Conservation (phyloP, 345 rosid genomes). For the Boechera stricta region DNA sequence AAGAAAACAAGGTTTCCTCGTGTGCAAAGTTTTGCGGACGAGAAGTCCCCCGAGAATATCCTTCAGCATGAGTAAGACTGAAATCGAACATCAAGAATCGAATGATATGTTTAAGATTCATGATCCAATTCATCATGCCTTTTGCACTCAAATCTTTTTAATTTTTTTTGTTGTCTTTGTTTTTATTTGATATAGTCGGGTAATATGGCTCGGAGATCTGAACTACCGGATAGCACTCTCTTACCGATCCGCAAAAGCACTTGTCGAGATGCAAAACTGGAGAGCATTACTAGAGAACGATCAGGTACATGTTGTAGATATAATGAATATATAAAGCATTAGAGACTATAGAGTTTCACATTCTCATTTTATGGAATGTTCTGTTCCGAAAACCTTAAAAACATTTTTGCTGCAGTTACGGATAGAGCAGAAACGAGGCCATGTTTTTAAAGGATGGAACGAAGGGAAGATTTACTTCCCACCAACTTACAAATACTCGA, state of each 20-base stretch:
- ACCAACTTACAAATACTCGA: slow-evolving; percentile 97
- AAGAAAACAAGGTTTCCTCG: slow-evolving; percentile 94
- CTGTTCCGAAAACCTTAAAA: slow-evolving; percentile 10
- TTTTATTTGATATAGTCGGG: slow-evolving; percentile 62
- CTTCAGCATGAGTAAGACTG: slow-evolving; percentile 90
- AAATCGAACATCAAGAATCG: slow-evolving; percentile 18
- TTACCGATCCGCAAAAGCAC: slow-evolving; percentile 96
- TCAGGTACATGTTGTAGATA: slow-evolving; percentile 56
- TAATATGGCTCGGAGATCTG: slow-evolving; percentile 98
- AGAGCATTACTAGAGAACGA: slow-evolving; percentile 93
- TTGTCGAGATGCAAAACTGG: slow-evolving; percentile 99
- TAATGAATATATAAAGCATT: not conserved
- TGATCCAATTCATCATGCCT: not conserved
- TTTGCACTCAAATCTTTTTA: not conserved
- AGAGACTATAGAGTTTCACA: not conserved
- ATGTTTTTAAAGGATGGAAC: slow-evolving; percentile 87
- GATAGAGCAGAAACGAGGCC: slow-evolving; percentile 87
- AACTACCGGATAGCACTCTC: slow-evolving; percentile 96
- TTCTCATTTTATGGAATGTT: slow-evolving; percentile 5
- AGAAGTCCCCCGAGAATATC: slow-evolving; percentile 91
- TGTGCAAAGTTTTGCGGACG: slow-evolving; percentile 58
- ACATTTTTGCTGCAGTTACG: slow-evolving; percentile 62
- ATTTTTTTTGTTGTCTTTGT: not conserved
- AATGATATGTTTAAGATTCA: not conserved
- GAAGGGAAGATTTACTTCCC: slow-evolving; percentile 98